Evolutionary conservation across 2,329 filamentous ascomycete species (phyloP).

Genomic region (Aspergillus sp.): DNA sequence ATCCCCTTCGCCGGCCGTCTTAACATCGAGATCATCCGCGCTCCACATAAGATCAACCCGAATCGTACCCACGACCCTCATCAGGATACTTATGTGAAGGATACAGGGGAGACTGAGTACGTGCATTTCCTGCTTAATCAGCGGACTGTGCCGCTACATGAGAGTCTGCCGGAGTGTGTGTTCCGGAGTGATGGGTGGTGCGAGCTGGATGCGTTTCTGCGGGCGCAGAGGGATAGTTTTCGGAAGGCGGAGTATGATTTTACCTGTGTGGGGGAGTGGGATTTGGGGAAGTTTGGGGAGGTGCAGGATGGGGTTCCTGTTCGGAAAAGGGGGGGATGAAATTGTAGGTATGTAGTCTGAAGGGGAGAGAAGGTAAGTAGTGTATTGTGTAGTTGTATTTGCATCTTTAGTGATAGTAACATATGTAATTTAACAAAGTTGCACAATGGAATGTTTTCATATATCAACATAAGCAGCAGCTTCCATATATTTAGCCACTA

Average conservation of each 20-base stretch:
- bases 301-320: constrained; percentile 27
- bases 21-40: constrained; percentile 72
- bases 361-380: not conserved
- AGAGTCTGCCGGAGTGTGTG: constrained; percentile 62
- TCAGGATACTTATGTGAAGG: not conserved
- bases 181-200: constrained; percentile 74
- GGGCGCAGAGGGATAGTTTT: constrained; percentile 62
- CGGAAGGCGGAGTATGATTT: constrained; percentile 63
- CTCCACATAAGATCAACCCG: constrained; percentile 63
- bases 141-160: constrained; percentile 68
- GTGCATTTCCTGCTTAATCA: constrained; percentile 76
- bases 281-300: constrained; percentile 24
- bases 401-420: not conserved
- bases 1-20: constrained; percentile 72
- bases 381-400: not conserved
- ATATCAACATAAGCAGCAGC: too few relatives aligned
- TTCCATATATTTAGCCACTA: not conserved
- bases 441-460: too few relatives aligned
- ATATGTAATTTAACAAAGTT: too few relatives aligned
- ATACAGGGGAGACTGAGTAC: constrained; percentile 60
- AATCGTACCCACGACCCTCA: constrained; percentile 32
- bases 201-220: constrained; percentile 68
- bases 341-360: not conserved
- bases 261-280: constrained; percentile 61
- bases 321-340: not conserved